Conservation (phyloP, 2,329 filamentous ascomycete genomes). For the Chrysoporthe puriensis region DNA sequence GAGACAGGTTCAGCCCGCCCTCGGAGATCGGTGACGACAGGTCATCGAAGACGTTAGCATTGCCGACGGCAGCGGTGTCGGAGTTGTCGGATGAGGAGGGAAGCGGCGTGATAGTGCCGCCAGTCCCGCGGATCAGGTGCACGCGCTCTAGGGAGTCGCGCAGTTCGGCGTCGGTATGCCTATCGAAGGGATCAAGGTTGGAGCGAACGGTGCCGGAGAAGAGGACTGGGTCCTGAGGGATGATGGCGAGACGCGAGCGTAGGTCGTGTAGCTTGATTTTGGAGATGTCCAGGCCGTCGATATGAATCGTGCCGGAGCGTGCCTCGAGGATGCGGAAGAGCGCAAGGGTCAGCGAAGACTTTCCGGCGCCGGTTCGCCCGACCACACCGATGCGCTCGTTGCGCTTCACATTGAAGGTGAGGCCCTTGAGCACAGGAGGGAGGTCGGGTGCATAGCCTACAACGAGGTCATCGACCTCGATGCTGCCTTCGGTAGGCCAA, state of each 20-base stretch:
- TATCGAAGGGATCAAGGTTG: conserved; percentile 77
- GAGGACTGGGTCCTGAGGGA: conserved; percentile 78
- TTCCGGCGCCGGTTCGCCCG: conserved; percentile 77
- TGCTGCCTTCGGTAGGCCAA: conserved; percentile 74
- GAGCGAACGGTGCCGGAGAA: conserved; percentile 78
- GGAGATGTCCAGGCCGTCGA: conserved; percentile 77
- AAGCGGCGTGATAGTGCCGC: conserved; percentile 45
- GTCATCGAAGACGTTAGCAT: conserved; percentile 68
- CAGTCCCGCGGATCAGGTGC: conserved; percentile 54
- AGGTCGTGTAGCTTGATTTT: conserved; percentile 71
- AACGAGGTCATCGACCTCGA: conserved; percentile 75
- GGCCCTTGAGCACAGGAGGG: conserved; percentile 69
- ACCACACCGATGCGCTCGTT: conserved; percentile 77
- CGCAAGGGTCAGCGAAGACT: conserved; percentile 75
- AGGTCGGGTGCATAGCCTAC: conserved; percentile 74
- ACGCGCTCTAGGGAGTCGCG: conserved; percentile 71
- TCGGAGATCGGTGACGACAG: conserved; percentile 69
- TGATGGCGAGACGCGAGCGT: conserved; percentile 76
- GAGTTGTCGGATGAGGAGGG: conserved; percentile 43
- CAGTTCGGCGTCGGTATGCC: conserved; percentile 70
- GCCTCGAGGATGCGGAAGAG: conserved; percentile 79
- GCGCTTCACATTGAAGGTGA: conserved; percentile 67
- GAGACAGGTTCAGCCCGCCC: conserved; percentile 74
- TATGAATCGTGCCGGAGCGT: conserved; percentile 64
- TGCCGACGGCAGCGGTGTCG: conserved; percentile 47